These are phyloP conservation scores for Candida albicans DNA, from an alignment of 1,139 yeast genomes.

Conservation along the genomic window DNA sequence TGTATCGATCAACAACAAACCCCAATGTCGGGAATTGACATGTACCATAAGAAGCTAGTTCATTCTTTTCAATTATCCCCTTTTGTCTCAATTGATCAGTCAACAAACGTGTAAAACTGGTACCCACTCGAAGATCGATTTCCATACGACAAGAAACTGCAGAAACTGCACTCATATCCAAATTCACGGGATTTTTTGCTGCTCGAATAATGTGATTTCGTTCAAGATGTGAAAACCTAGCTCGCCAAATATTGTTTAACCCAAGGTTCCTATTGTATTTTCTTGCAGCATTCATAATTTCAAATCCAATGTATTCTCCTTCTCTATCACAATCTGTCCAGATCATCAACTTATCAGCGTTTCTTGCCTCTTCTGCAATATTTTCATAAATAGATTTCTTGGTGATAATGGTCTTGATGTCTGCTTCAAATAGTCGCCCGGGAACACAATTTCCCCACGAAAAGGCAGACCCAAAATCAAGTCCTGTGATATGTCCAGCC, in stretches of 20 bases:
- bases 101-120: constrained; percentile 79
- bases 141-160: constrained; percentile 90
- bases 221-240: constrained; percentile 86
- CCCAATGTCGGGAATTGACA: constrained; percentile 98
- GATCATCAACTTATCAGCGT: constrained; percentile 68
- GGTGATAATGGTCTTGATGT: constrained; percentile 45
- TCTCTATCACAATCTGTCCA: constrained; percentile 99
- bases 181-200: constrained; percentile 60
- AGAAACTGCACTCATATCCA: constrained; percentile 70
- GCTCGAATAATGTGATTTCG: constrained; percentile 71
- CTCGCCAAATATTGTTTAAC: constrained; percentile 59
- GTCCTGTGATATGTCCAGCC: constrained; percentile 72
- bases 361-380: constrained; percentile 64
- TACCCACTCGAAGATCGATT: constrained; percentile 85
- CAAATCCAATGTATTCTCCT: constrained; percentile 95
- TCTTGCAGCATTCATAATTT: constrained; percentile 68
- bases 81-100: constrained; percentile 48
- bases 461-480: constrained; percentile 65
- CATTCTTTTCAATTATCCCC: constrained; percentile 24
- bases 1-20: constrained; percentile 91
- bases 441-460: constrained; percentile 74
- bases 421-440: constrained; percentile 66
- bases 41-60: constrained; percentile 74
- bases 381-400: constrained; percentile 62
- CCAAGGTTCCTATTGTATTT: constrained; percentile 51